Conservation (phyloP, 129 eudicot species). For the Tagetes patula region DNA sequence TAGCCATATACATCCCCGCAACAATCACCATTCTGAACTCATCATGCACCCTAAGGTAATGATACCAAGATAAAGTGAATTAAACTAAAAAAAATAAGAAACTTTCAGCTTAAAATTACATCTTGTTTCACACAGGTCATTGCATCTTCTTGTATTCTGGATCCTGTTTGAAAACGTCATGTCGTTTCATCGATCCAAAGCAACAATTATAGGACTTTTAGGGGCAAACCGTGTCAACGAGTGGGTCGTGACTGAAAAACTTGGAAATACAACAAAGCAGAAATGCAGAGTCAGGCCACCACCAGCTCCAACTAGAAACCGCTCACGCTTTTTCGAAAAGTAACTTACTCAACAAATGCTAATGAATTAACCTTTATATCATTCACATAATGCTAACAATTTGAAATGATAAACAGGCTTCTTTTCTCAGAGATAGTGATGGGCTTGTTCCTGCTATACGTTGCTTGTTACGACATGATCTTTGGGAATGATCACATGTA, state of each 20-base stretch:
- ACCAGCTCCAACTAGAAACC: slow-evolving; percentile 26
- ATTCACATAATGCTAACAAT: slow-evolving; percentile 9
- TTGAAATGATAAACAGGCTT: slow-evolving; percentile 47
- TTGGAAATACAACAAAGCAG: slow-evolving; percentile 58
- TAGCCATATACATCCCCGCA: slow-evolving; percentile 78
- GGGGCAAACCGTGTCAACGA: slow-evolving; percentile 82
- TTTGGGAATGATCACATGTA: slow-evolving; percentile 61
- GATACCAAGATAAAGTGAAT: slow-evolving; percentile 1
- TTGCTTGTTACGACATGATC: slow-evolving; percentile 55
- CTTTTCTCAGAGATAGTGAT: slow-evolving; percentile 55
- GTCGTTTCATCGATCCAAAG: slow-evolving; percentile 90
- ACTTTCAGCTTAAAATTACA: slow-evolving; percentile 1
- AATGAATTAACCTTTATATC: not conserved
- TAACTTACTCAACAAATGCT: slow-evolving; percentile 17
- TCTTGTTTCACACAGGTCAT: slow-evolving; percentile 47
- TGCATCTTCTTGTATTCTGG: slow-evolving; percentile 85
- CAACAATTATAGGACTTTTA: slow-evolving; percentile 76
- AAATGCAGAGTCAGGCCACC: slow-evolving; percentile 35
- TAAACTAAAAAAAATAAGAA: not conserved
- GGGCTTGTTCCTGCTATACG: slow-evolving; percentile 61
- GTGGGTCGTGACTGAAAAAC: slow-evolving; percentile 88
- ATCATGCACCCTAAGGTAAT: slow-evolving; percentile 60
- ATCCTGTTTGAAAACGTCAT: slow-evolving; percentile 88
- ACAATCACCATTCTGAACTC: slow-evolving; percentile 70
- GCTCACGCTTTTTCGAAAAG: slow-evolving; percentile 58